These are phyloP conservation scores for Alternaria alternata DNA, from an alignment of 2,329 filamentous ascomycete genomes.

Conservation along the genomic window DNA sequence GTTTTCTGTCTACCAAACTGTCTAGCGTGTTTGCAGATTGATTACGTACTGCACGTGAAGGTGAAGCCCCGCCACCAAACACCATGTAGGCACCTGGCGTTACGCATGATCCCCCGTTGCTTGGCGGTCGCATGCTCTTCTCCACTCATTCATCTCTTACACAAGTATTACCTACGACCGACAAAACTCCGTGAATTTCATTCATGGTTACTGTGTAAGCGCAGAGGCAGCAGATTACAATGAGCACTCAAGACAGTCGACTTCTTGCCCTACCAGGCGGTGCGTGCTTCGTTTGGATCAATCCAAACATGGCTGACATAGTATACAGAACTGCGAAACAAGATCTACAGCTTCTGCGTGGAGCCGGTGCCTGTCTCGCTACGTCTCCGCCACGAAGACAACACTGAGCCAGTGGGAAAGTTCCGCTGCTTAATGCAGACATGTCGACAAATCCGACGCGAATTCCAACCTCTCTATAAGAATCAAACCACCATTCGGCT, in stretches of 20 bases:
- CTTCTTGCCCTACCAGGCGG: neutral
- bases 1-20: neutral
- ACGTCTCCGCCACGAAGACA: neutral
- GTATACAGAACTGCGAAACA: neutral
- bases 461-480: conserved; percentile 22
- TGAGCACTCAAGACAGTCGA: neutral
- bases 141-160: neutral
- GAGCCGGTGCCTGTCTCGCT: neutral
- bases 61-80: neutral
- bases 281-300: neutral
- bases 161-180: neutral
- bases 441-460: conserved; percentile 23
- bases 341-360: conserved; percentile 1
- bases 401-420: neutral
- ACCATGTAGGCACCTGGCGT: neutral
- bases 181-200: neutral
- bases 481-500: neutral
- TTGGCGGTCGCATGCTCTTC: neutral
- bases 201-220: neutral
- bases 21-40: neutral
- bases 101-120: neutral
- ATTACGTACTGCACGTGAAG: neutral
- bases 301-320: neutral
- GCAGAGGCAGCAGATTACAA: neutral
- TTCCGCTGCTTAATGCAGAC: conserved; percentile 1